These are phyloP conservation scores for Cyclaneusma minus DNA, from an alignment of 2,329 filamentous ascomycete genomes.

Conservation along the genomic window DNA sequence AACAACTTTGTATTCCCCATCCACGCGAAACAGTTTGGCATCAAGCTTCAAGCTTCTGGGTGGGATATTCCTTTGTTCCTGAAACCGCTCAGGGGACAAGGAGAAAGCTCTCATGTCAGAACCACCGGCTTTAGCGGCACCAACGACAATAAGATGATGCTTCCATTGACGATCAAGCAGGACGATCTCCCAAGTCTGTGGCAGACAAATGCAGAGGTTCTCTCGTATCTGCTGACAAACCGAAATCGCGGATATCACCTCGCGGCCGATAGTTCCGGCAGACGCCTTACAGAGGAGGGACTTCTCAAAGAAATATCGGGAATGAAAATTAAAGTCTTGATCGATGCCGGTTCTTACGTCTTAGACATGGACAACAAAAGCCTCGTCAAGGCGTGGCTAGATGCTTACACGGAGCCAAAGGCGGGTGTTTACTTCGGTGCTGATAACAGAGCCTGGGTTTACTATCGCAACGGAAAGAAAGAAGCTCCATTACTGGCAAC, in stretches of 20 bases:
- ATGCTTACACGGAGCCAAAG: conserved; percentile 23
- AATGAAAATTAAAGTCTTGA: conserved; percentile 32
- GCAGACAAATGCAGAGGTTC: conserved; percentile 48
- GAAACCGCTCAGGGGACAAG: conserved; percentile 4
- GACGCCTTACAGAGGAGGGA: conserved; percentile 26
- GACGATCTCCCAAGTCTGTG: conserved; percentile 37
- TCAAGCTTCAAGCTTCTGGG: conserved; percentile 47
- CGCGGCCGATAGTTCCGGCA: conserved; percentile 15
- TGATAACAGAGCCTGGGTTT: conserved; percentile 28
- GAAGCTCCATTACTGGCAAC: conserved; percentile 32
- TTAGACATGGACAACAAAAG: conserved; percentile 40
- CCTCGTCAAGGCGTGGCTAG: conserved; percentile 34
- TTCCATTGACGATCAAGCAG: conserved; percentile 47
- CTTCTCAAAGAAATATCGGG: conserved; percentile 26
- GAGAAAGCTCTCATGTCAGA: conserved; percentile 10
- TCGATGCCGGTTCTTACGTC: conserved; percentile 50
- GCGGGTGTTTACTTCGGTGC: conserved; percentile 38
- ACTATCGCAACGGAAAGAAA: conserved; percentile 22
- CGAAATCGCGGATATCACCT: conserved; percentile 33
- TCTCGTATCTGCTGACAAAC: conserved; percentile 37
- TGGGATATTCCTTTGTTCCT: conserved; percentile 47
- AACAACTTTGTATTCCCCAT: conserved; percentile 49
- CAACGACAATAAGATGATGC: conserved; percentile 43
- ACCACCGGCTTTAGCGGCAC: conserved; percentile 62
- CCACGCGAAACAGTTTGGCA: conserved; percentile 47